phyloP scores from a whole-genome alignment of 192 early-diverging fungal species.

The Entomortierella lignicola region DNA sequence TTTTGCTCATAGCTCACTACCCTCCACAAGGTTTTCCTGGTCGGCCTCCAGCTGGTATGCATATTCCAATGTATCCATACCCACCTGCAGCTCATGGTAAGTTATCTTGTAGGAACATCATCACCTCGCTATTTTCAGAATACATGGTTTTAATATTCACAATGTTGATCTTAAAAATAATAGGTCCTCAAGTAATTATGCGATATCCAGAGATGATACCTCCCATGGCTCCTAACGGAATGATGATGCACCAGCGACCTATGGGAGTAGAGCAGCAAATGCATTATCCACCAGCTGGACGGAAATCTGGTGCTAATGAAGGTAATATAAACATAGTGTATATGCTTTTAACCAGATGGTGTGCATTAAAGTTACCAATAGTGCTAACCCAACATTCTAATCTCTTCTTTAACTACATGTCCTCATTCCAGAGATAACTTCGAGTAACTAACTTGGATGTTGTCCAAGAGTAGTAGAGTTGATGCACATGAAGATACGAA shows the following conservation, averaged over 20 bases:
- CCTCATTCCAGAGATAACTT: too few relatives aligned
- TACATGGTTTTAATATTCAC: too few relatives aligned
- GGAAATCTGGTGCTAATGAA: constrained; percentile 16
- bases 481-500: too few relatives aligned
- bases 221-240: constrained; percentile 52
- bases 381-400: too few relatives aligned
- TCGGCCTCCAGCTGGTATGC: constrained; percentile 61
- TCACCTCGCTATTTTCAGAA: too few relatives aligned
- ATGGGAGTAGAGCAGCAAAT: constrained; percentile 58
- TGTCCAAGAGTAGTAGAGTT: too few relatives aligned
- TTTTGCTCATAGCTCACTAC: constrained; percentile 46
- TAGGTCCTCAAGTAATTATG: constrained; percentile 66
- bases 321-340: too few relatives aligned
- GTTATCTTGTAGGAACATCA: too few relatives aligned
- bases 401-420: too few relatives aligned
- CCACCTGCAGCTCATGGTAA: constrained; percentile 59
- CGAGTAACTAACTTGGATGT: too few relatives aligned
- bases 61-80: constrained; percentile 63
- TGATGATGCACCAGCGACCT: constrained; percentile 62
- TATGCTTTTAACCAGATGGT: too few relatives aligned
- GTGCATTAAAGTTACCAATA: too few relatives aligned
- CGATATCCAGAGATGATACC: constrained; percentile 63
- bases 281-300: constrained; percentile 34
- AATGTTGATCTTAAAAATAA: background rate
- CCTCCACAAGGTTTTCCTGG: constrained; percentile 62